Evolutionary conservation across 83 land plant genomes (phyloP).

Genomic region (Diphasiastrum complanatum): DNA sequence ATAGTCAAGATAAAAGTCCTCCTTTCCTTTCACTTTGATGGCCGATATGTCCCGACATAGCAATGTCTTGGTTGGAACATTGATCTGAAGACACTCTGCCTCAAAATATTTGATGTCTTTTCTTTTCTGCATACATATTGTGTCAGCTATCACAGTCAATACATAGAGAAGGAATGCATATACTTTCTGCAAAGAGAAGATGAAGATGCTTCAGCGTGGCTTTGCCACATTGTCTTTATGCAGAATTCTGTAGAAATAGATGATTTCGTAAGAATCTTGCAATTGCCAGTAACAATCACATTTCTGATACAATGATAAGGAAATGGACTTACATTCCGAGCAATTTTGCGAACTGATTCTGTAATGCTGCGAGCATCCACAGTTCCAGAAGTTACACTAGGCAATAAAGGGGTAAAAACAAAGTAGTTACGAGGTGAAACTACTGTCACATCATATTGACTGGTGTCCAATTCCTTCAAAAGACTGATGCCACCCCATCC

Average conservation of each 20-base stretch:
- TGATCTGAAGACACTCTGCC: constrained; percentile 80
- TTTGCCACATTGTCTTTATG: neutral
- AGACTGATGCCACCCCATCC: constrained; percentile 97
- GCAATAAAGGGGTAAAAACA: constrained; percentile 89
- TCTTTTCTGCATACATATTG: constrained; percentile 58
- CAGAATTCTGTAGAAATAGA: neutral
- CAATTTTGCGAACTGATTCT: constrained; percentile 81
- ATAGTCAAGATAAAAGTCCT: constrained; percentile 61
- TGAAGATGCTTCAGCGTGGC: no score
- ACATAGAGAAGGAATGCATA: no score
- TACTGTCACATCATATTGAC: constrained; percentile 71
- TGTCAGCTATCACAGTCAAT: no score
- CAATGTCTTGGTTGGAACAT: constrained; percentile 49
- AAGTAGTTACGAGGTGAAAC: constrained; percentile 93
- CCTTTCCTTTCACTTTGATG: constrained; percentile 36
- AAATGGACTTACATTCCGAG: constrained; percentile 15
- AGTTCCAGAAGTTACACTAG: constrained; percentile 96
- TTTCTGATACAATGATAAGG: neutral
- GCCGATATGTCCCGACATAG: constrained; percentile 46
- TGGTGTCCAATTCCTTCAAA: constrained; percentile 59
- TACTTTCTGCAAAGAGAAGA: no score
- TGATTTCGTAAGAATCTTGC: neutral
- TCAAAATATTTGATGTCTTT: constrained; percentile 57
- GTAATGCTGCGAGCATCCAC: constrained; percentile 92
- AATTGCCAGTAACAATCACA: no score